Conservation (phyloP, 2,329 filamentous ascomycete species). For the Penicillium thymicola region DNA sequence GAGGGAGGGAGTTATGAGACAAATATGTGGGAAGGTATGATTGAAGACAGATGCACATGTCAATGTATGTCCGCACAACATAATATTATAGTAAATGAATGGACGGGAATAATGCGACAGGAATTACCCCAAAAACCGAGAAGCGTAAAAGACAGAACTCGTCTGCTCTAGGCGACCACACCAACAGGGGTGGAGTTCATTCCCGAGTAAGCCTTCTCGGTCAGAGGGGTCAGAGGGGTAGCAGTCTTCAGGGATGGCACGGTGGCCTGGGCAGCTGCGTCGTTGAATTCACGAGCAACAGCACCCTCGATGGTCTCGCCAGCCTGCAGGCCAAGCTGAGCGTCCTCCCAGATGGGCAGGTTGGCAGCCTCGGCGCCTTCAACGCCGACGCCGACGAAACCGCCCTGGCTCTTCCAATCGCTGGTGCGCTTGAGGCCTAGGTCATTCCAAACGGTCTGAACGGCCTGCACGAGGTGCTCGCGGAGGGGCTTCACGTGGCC, state of each 20-base stretch:
- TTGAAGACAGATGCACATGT: slow-evolving; percentile 3
- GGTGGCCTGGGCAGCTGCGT: slow-evolving; percentile 15
- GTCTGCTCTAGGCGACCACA: slow-evolving; percentile 27
- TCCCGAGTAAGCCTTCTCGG: slow-evolving; percentile 20
- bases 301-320: slow-evolving; percentile 61
- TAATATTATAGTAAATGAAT: slow-evolving; percentile 15
- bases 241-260: slow-evolving; percentile 24
- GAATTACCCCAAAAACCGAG: slow-evolving; percentile 9
- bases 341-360: slow-evolving; percentile 84
- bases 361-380: slow-evolving; percentile 56
- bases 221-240: slow-evolving; percentile 17
- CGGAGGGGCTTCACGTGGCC: slow-evolving; percentile 83
- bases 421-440: slow-evolving; percentile 88
- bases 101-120: slow-evolving; percentile 13
- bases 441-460: slow-evolving; percentile 84
- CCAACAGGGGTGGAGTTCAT: slow-evolving; percentile 26
- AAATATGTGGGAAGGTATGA: background rate
- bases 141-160: background rate
- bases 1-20: background rate
- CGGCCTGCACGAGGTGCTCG: slow-evolving; percentile 76
- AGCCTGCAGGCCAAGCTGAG: slow-evolving; percentile 68
- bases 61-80: background rate
- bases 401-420: slow-evolving; percentile 85
- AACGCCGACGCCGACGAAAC: slow-evolving; percentile 91
- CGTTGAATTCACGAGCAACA: slow-evolving; percentile 44